These are phyloP conservation scores for Chenopodium album DNA, from an alignment of 148 eudicot species.

Conservation along the genomic window DNA sequence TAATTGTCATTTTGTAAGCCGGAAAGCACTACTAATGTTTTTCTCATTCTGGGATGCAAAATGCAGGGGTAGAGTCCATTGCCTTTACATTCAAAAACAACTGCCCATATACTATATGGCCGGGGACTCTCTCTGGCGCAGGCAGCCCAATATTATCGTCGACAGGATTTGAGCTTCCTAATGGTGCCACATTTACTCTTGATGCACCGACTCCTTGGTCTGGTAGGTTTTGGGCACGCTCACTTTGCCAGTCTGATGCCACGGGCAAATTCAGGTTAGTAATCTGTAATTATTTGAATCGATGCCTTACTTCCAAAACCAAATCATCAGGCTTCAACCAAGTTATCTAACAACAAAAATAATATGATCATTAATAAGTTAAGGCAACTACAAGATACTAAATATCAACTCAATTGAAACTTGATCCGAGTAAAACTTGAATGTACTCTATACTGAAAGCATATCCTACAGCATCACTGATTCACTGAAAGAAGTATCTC, in stretches of 20 bases:
- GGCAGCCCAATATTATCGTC: slow-evolving; percentile 24
- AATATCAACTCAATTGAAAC: not conserved
- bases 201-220: slow-evolving; percentile 44
- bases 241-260: slow-evolving; percentile 25
- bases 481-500: no score
- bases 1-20: no score
- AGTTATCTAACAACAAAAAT: not conserved
- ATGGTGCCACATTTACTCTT: slow-evolving; percentile 28
- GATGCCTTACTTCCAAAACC: not conserved
- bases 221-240: slow-evolving; percentile 61
- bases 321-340: not conserved
- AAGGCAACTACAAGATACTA: not conserved
- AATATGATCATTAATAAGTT: no score
- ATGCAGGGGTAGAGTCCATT: slow-evolving; percentile 10
- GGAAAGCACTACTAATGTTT: no score
- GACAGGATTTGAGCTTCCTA: slow-evolving; percentile 43
- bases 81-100: slow-evolving; percentile 41
- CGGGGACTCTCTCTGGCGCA: slow-evolving; percentile 46
- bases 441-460: no score
- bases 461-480: not conserved
- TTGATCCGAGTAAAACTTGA: not conserved
- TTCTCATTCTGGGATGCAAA: not conserved
- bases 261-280: slow-evolving; percentile 33
- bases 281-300: not conserved
- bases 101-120: slow-evolving; percentile 50